These are phyloP conservation scores for Alternaria arbusti DNA, from an alignment of 2,329 filamentous ascomycete genomes.

Conservation along the genomic window DNA sequence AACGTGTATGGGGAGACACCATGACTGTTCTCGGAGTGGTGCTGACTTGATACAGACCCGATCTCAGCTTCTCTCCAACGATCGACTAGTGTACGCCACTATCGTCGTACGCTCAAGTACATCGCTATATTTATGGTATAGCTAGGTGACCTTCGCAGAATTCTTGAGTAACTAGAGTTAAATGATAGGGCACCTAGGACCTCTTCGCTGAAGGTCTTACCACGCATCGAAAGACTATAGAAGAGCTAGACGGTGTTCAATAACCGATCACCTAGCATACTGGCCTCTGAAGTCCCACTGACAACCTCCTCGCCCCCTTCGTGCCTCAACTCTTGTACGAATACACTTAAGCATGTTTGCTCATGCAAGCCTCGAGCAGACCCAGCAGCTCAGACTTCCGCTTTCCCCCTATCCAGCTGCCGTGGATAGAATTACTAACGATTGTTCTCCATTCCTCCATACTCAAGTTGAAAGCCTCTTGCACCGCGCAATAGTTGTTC, in stretches of 20 bases:
- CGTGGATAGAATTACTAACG: slow-evolving; percentile 66
- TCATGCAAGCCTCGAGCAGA: slow-evolving; percentile 22
- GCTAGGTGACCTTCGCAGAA: background rate
- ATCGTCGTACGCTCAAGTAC: background rate
- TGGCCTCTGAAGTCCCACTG: background rate
- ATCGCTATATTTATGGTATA: background rate
- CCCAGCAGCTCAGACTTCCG: slow-evolving; percentile 66
- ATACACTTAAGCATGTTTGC: slow-evolving; percentile 7
- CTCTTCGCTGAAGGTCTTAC: background rate
- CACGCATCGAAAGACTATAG: background rate
- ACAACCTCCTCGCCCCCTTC: background rate
- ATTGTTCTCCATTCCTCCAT: slow-evolving; percentile 72
- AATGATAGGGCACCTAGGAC: background rate
- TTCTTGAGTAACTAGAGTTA: background rate
- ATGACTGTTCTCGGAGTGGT: background rate
- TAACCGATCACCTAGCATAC: background rate
- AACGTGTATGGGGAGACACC: slow-evolving; percentile 7
- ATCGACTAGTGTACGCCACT: background rate
- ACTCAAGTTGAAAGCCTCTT: slow-evolving; percentile 70
- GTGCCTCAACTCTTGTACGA: background rate
- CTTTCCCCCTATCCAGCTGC: slow-evolving; percentile 71
- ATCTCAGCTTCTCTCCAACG: background rate
- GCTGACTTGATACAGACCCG: slow-evolving; percentile 9
- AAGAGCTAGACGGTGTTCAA: background rate
- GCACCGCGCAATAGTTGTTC: slow-evolving; percentile 77